Base-by-base conservation (phyloP, 306 rosid species). In the Vigna trinervia region DNA sequence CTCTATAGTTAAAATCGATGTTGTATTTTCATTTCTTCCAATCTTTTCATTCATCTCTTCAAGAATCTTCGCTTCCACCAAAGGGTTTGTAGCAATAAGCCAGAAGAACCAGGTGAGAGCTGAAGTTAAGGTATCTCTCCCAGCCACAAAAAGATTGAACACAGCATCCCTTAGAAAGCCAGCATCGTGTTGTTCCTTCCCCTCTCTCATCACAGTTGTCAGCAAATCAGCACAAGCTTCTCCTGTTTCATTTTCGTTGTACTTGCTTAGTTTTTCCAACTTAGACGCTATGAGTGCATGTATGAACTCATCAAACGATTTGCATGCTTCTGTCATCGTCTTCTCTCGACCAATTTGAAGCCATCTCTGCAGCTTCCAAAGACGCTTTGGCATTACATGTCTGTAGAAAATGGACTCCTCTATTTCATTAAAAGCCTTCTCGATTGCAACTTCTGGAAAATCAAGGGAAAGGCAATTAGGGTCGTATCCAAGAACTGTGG, bases 101-200 rank as follows among this genome's bases (percentile, higher is more conserved):
- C 78, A 90, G 26, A 90, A 82, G 52, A 90, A 77, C 88, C 88
- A 87, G 0, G 86, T 83, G 5, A 90, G 90, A 12, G 81, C 81
- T 10, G 89, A 60, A 71, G 84, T 78, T 28, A 87, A 9, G 3
- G 92, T 82, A 34, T 83, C 91, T 38, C 87, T 81, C 0, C 91
- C 89, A 0, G 96, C 93, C 0, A 63, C 80, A 38, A 85, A 65
- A 12, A 88, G 75, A 64, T 69, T 83, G 2, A 86, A 53, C 1
- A 83, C 71, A 0, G 76, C 73, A 67, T 90, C 96, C 36, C 87
- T 84, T 8, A 88, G 34, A 81, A 88, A 90, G 79, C 70, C 54
- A 57, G 78, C 43, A 10, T 69, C 81, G 12, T 64, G 71, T 8
- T 11, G 1, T 45, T 3, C 50, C 3, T 45, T 3, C 15, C 47